Base-by-base conservation (phyloP, 2,329 filamentous ascomycete species). In the Sporothrix curviconia region DNA sequence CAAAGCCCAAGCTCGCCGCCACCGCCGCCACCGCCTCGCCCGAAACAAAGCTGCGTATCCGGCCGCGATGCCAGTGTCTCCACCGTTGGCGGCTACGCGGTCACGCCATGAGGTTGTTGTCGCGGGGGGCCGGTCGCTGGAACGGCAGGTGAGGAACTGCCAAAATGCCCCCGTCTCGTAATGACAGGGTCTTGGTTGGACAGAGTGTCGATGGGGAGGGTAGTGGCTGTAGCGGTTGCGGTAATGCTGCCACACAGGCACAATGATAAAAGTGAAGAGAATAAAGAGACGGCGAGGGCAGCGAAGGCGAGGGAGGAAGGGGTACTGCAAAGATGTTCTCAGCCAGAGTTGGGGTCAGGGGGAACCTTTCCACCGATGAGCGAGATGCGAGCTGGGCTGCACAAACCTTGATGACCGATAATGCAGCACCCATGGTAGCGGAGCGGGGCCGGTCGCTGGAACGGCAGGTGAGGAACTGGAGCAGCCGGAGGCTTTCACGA, bases 141-240 rank as follows among this genome's bases (percentile, higher is more conserved):
- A n/a, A n/a, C n/a, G n/a, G n/a, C n/a, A n/a, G n/a, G n/a, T n/a
- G n/a, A n/a, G n/a, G n/a, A n/a, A n/a, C n/a, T n/a, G n/a, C n/a
- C 67, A 52, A 69, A 66, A 61, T 77, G 75, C 60, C 82, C 65
- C 60, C 81, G 75, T 79, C 72, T 28, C 83, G 78, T 24, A 84
- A 64, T 60, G 82, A 74, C 7, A 74, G 72, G 6, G 80, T 85
- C 52, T 78, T n/a, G 79, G 52, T 75, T 79, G 22, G 81, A 81
- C 60, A 87, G 81, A 32, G 78, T 75, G 60, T 87, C 80, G 62
- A 90, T 72, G 0, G 87, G 87, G 1, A 90, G 80, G n/a, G 67
- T 91, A 91, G 60, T 89, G 84, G 66, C 83, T 80, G 70, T 90
- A 90, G 60, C 86, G 83, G 64, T 79, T 79, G 62, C 82, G 84